Conservation (phyloP, 768 basidiomycete species). For the Butyriboletus loyo region DNA sequence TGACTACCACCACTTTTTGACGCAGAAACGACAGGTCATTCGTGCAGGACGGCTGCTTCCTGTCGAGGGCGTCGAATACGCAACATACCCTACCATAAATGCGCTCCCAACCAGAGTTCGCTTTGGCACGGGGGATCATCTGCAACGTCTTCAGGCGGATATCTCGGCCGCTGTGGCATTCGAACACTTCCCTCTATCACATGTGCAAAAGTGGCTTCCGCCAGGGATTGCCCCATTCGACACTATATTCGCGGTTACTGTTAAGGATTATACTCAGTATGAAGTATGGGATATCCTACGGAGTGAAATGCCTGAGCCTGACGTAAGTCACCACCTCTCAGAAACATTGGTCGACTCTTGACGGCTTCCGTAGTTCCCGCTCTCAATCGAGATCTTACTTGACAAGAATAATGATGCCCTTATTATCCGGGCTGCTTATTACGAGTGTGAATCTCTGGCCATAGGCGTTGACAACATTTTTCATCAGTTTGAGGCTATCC, state of each 20-base stretch:
- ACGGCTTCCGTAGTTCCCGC: slow-evolving; percentile 16
- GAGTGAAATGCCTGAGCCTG: slow-evolving; percentile 32
- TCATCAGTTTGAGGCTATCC: slow-evolving; percentile 22
- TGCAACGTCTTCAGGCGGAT: slow-evolving; percentile 25
- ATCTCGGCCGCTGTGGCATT: slow-evolving; percentile 28
- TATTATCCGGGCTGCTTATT: slow-evolving; percentile 21
- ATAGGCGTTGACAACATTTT: slow-evolving; percentile 21
- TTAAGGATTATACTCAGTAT: slow-evolving; percentile 20
- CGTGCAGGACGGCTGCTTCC: slow-evolving; percentile 31
- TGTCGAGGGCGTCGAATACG: slow-evolving; percentile 21
- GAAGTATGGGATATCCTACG: slow-evolving; percentile 23
- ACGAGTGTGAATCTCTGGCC: slow-evolving; percentile 15
- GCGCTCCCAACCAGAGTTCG: slow-evolving; percentile 29
- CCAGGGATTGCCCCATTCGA: slow-evolving; percentile 26
- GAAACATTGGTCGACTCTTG: neutral
- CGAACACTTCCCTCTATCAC: slow-evolving; percentile 31
- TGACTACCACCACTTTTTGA: neutral
- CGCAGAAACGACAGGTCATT: slow-evolving; percentile 21
- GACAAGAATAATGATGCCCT: slow-evolving; percentile 18
- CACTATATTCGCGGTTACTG: slow-evolving; percentile 30
- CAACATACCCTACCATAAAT: slow-evolving; percentile 26
- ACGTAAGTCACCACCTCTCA: slow-evolving; percentile 19
- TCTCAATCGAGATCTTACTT: slow-evolving; percentile 26
- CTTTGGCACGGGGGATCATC: slow-evolving; percentile 9
- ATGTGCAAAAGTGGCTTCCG: slow-evolving; percentile 31